phyloP scores from a whole-genome alignment of 306 rosid genomes.

The Luffa acutangula region DNA sequence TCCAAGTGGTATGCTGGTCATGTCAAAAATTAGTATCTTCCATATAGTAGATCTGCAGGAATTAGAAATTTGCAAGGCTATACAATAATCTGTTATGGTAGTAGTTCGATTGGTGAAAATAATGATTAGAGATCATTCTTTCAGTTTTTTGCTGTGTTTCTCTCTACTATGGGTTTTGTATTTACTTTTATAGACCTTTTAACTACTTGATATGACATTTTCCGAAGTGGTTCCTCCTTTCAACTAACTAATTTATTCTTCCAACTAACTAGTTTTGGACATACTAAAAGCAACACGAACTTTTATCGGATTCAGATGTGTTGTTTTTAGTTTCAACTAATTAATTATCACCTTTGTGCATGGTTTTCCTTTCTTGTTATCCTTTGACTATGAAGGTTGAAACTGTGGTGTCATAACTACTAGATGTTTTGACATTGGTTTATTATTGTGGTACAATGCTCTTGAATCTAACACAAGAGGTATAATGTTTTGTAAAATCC shows the following conservation, averaged over 20 bases:
- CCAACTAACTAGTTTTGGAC: neutral
- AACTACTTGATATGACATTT: neutral
- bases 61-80: neutral
- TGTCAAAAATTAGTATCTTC: neutral
- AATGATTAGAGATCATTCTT: neutral
- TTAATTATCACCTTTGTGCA: neutral
- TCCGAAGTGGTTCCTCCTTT: neutral
- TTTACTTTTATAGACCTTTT: neutral
- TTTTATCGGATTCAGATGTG: neutral
- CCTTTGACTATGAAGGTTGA: neutral
- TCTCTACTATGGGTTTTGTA: neutral
- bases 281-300: neutral
- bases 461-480: neutral
- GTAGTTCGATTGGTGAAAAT: neutral
- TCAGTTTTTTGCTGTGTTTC: neutral
- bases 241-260: neutral
- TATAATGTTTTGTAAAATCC: neutral
- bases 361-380: neutral
- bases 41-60: neutral
- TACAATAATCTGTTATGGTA: neutral
- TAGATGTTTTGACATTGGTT: neutral
- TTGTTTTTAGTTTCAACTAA: neutral
- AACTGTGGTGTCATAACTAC: neutral
- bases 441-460: neutral
- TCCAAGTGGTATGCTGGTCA: constrained; percentile 40